Evolutionary conservation across 164 flowering plant species (phyloP).

Genomic region (Annona cherimola): DNA sequence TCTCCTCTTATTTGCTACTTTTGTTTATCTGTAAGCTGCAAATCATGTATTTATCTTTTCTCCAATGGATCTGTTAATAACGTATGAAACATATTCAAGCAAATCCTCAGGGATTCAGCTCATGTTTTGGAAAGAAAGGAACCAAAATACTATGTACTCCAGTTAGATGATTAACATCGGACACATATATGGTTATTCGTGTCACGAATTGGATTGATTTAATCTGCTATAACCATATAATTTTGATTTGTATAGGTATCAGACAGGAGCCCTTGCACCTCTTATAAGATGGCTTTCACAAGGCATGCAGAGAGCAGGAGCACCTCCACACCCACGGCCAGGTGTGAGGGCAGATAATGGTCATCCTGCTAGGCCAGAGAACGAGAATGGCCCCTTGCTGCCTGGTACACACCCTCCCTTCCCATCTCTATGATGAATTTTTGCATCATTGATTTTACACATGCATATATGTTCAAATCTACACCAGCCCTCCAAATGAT

Average conservation of each 20-base stretch:
- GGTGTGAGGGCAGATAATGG: conserved; percentile 50
- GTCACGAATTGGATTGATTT: neutral
- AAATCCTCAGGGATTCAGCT: neutral
- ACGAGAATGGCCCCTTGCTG: conserved; percentile 40
- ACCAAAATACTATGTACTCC: neutral
- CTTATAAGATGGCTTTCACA: conserved; percentile 84
- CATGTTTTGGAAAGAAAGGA: no score
- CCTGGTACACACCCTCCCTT: neutral
- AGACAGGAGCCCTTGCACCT: conserved; percentile 91
- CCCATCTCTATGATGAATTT: neutral
- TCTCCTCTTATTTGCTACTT: conserved; percentile 64
- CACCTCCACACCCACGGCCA: conserved; percentile 69
- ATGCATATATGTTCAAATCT: neutral
- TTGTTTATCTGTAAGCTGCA: conserved; percentile 75
- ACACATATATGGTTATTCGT: no score
- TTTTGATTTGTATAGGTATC: conserved; percentile 49
- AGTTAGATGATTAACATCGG: neutral
- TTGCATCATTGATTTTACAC: neutral
- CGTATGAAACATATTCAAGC: neutral
- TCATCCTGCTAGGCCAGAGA: conserved; percentile 44
- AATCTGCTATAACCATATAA: neutral
- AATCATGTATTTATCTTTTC: neutral
- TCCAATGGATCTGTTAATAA: neutral
- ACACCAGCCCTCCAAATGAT: neutral
- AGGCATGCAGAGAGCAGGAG: conserved; percentile 84